A percentile compares a stretch with the other conserved stretches of the same genome.
Conservation (phyloP, 345 rosid species). For the Cardamine chenopodiifolia region DNA sequence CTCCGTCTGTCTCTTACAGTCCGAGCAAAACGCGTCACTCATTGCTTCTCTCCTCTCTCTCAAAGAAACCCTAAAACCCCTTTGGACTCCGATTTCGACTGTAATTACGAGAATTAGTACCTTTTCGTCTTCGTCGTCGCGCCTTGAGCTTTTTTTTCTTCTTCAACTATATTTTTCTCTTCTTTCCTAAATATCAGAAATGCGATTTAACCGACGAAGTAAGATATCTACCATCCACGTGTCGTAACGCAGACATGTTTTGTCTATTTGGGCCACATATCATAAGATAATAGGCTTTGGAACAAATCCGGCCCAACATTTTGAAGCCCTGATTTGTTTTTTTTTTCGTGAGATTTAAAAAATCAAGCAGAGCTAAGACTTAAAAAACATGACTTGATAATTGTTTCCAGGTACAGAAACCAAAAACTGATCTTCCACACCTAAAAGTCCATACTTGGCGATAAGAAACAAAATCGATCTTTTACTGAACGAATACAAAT, state of each 20-base stretch:
- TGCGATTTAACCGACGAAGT: background rate
- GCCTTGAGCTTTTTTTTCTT: background rate
- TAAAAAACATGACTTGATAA: background rate
- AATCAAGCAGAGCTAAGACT: background rate
- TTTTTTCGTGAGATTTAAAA: constrained; percentile 10
- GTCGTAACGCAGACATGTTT: background rate
- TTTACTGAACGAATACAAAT: background rate
- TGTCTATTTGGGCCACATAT: constrained; percentile 53
- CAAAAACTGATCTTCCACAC: background rate
- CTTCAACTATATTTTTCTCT: background rate
- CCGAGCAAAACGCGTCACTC: constrained; percentile 82
- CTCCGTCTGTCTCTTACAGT: constrained; percentile 86
- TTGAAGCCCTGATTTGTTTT: constrained; percentile 26
- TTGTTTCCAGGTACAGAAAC: background rate
- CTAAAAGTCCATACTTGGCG: background rate
- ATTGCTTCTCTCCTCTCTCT: constrained; percentile 37
- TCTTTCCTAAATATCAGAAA: constrained; percentile 5
- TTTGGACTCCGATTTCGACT: constrained; percentile 5
- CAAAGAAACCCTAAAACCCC: constrained; percentile 6
- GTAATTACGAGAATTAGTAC: background rate
- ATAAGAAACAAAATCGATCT: background rate
- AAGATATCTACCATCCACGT: background rate
- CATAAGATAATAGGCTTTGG: constrained; percentile 6
- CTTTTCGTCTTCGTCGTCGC: constrained; percentile 4
- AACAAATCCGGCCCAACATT: constrained; percentile 15